Conservation (phyloP, 768 basidiomycete genomes). For the Coprinopsis marcescibilis region DNA sequence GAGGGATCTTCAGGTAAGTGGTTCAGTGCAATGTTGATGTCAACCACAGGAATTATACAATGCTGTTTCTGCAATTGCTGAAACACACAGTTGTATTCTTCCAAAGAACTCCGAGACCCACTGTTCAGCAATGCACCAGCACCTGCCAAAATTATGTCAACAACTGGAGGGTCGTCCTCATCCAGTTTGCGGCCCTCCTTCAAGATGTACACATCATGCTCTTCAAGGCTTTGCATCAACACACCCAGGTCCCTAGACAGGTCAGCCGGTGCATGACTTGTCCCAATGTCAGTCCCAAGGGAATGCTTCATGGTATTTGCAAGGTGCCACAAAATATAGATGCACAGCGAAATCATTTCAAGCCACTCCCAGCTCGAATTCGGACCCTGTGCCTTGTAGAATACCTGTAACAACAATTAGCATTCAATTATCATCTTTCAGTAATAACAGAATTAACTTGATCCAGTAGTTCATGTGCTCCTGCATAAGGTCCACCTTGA, state of each 20-base stretch:
- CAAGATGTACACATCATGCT: constrained; percentile 18
- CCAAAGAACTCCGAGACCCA: not conserved
- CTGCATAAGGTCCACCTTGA: constrained; percentile 27
- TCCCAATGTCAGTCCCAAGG: constrained; percentile 18
- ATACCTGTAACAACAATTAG: constrained; percentile 7
- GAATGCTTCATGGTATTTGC: constrained; percentile 13
- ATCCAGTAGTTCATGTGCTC: constrained; percentile 31
- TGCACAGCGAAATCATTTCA: constrained; percentile 19
- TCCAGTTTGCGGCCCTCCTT: constrained; percentile 14
- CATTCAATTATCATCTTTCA: not conserved
- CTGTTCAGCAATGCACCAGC: not conserved
- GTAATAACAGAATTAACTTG: constrained; percentile 17
- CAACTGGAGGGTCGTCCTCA: constrained; percentile 13
- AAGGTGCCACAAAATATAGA: constrained; percentile 18
- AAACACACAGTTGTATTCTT: not conserved
- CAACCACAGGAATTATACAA: not conserved
- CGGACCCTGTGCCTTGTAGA: constrained; percentile 21
- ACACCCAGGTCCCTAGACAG: constrained; percentile 15
- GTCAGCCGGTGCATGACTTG: constrained; percentile 14
- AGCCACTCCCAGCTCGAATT: constrained; percentile 25
- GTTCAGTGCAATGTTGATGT: too few species aligned
- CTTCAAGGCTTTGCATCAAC: constrained; percentile 20
- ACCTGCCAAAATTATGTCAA: constrained; percentile 11
- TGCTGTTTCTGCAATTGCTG: not conserved
- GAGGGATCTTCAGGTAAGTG: too few species aligned